Base-by-base conservation (phyloP, 495 filamentous ascomycete species). In the Staphylotrichum longicolle region DNA sequence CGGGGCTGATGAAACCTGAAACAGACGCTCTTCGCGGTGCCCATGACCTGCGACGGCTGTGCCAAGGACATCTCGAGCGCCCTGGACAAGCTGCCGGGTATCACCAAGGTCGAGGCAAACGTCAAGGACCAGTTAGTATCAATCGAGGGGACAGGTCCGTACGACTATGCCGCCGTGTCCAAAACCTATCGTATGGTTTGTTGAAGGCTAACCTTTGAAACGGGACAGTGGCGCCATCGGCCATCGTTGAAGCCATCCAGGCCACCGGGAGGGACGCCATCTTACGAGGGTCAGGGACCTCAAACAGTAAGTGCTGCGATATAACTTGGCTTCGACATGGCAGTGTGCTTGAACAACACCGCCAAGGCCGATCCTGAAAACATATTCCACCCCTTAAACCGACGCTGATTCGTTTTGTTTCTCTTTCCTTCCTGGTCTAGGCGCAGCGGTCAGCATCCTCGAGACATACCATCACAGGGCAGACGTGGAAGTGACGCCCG, bases 1-100 rank as follows among this genome's bases (percentile, higher is more conserved):
- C 46, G 33, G 49, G 34, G 39, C 52, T 66, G 57, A 66, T 58
- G 53, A 51, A 64, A 64, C 58, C 40, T 63, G 62, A 67, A 68
- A 65, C 66, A 97, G 90, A 96, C 92, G 45, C 88, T 92, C 62
- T 97, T 98, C 70, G 90, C 93, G 62, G 94, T 98, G 72, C 93
- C 91, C 32, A 88, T 98, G 82, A 88, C 84, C 74, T 98, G 94
- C 75, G 88, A 95, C 46, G 73, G 79, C 67, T 98, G 94, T 75
- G 85, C 94, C 66, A 88, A 91, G 64, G 88, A 91, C 64, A 82
- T 98, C 62, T 91, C 91, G 39, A 78, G 75, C 57, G 86, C 90
- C 32, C 74, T 98, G 39, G 77, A 85, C 65, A 87, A 87, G 68
- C 72, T 98, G 11, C 80, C 83, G 56, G 93, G 88, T 3, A 87